Evolutionary conservation across 805 yeast genomes (phyloP).

Genomic region (Pichia thaimueangensis): DNA sequence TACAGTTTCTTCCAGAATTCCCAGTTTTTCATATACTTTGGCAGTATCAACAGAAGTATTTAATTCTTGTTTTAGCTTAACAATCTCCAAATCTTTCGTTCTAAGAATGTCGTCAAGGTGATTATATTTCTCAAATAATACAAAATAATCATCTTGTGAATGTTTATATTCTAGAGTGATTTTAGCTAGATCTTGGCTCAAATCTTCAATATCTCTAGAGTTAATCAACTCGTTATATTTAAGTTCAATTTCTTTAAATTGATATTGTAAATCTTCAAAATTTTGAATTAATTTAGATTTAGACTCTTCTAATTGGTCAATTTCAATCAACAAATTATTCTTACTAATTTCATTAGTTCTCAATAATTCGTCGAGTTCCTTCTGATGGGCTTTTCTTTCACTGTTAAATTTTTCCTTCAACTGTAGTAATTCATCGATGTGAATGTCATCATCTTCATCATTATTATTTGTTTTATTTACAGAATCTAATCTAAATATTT

Average conservation of each 20-base stretch:
- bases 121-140: slow-evolving; percentile 16
- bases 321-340: slow-evolving; percentile 30
- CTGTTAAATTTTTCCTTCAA: slow-evolving; percentile 5
- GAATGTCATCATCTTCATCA: background rate
- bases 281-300: slow-evolving; percentile 32
- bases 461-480: background rate
- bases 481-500: background rate
- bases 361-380: slow-evolving; percentile 14
- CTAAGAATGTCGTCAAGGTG: slow-evolving; percentile 13
- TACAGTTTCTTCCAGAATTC: slow-evolving; percentile 1
- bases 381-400: slow-evolving; percentile 8
- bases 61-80: background rate
- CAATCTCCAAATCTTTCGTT: slow-evolving; percentile 13
- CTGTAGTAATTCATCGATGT: slow-evolving; percentile 6
- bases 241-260: slow-evolving; percentile 12
- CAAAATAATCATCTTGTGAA: slow-evolving; percentile 20
- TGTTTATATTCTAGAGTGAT: slow-evolving; percentile 31
- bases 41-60: slow-evolving; percentile 1
- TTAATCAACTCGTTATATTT: slow-evolving; percentile 10
- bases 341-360: slow-evolving; percentile 24
- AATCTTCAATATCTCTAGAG: slow-evolving; percentile 21
- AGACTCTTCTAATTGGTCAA: slow-evolving; percentile 33
- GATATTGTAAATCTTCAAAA: slow-evolving; percentile 28
- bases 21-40: slow-evolving; percentile 1
- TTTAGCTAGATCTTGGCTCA: slow-evolving; percentile 35